These are phyloP conservation scores for Fonsecaea nubica DNA, from an alignment of 2,329 filamentous ascomycete genomes.

Conservation along the genomic window DNA sequence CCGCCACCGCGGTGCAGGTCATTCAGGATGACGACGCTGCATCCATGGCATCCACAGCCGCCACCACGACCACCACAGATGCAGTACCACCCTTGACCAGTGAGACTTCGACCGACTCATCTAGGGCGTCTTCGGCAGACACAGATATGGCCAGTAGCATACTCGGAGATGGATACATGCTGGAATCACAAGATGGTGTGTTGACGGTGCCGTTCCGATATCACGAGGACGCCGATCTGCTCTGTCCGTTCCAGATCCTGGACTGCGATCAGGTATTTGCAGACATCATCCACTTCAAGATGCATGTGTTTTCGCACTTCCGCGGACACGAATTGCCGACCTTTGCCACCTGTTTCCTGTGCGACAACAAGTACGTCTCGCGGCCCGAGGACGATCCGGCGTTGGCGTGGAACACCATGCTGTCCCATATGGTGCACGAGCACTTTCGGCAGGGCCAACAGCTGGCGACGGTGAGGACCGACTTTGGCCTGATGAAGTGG, in stretches of 20 bases:
- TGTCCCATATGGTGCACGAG: conserved; percentile 50
- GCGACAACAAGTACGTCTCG: conserved; percentile 41
- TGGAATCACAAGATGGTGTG: conserved; percentile 37
- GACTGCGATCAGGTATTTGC: conserved; percentile 52
- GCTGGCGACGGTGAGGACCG: conserved; percentile 49
- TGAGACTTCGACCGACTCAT: conserved; percentile 37
- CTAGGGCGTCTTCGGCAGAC: conserved; percentile 31
- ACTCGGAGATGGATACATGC: conserved; percentile 36
- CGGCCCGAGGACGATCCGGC: conserved; percentile 36
- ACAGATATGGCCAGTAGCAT: conserved; percentile 39
- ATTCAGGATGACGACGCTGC: conserved; percentile 29
- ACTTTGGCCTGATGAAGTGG: conserved; percentile 55
- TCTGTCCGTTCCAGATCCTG: conserved; percentile 55
- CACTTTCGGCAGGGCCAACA: conserved; percentile 52
- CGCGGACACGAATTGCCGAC: conserved; percentile 49
- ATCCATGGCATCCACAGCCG: conserved; percentile 30
- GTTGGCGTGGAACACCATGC: conserved; percentile 51
- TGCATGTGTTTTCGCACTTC: conserved; percentile 55
- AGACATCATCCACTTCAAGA: conserved; percentile 50
- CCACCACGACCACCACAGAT: conserved; percentile 32
- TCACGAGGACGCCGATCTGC: conserved; percentile 37
- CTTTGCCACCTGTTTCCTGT: conserved; percentile 53
- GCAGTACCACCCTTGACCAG: conserved; percentile 39
- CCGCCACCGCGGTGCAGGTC: conserved; percentile 21
- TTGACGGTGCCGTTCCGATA: conserved; percentile 37